Evolutionary conservation across 768 basidiomycete genomes (phyloP), one percentile per base, ranked within the genome.

Genomic region (Auriscalpium microsporum): DNA sequence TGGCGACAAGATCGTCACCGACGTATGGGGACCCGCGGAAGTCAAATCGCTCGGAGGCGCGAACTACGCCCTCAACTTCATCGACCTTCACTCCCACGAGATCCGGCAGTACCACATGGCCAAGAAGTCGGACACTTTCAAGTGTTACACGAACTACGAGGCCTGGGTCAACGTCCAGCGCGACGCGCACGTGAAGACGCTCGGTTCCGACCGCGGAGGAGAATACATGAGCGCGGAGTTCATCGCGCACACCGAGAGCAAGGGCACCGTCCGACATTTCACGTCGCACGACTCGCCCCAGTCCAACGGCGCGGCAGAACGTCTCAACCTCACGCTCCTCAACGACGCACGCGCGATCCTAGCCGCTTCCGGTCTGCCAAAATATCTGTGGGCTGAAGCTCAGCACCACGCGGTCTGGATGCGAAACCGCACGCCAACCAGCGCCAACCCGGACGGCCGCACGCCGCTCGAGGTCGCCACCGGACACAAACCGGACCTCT

Each of bases 311-410:
- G 13, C 49, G 0, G 54, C 48, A 2, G 48, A 55, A 17, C 34
- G 47, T 2, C n/a, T 55, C 2, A 55, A 55, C n/a, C 8, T 23
- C 19, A 28, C 23, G 7, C 21, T 55, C 8, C 28, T 28, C 28
- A 28, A 28, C 7, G 28, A 28, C 10, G 34, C 46, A 4, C 45
- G 19, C 11, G 52, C 45, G 0, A 38, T 54, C 0, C 53, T 54
- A 0, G 33, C 37, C 35, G 38, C 47, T 2, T 33, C 40, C 2
- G 8, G 16, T 19, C 45, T 69, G 0, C 67, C 64, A 0, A 57
- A 55, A 28, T 59, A 21, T 28, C 58, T 71, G 1, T 72, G 69
- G 68, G 59, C 56, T 0, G 61, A 68, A 48, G 68, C 66, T 1
- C 23, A 65, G 0, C 50, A 46, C 0, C 61, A 67, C 44, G 58